These are phyloP conservation scores for Pythium rishiriense DNA, from an alignment of 352 stramenopile species.

Conservation along the genomic window DNA sequence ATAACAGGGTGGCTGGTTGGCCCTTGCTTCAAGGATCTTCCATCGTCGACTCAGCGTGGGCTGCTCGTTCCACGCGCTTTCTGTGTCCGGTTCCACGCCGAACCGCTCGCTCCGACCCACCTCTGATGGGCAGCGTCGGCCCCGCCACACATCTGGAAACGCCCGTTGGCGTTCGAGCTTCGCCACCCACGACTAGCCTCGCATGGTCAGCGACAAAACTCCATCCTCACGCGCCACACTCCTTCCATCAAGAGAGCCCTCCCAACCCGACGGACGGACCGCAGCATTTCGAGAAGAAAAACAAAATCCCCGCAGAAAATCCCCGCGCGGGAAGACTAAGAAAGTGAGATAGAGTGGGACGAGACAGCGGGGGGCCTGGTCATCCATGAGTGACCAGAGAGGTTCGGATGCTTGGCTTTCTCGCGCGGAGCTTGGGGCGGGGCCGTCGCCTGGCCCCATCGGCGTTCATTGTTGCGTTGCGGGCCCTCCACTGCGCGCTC, in stretches of 20 bases:
- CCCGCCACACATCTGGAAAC: no score
- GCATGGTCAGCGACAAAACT: no score
- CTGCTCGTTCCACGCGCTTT: neutral
- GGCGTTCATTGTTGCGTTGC: no score
- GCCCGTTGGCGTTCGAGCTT: no score
- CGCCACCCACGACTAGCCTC: no score
- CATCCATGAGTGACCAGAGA: neutral
- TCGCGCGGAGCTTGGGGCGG: neutral
- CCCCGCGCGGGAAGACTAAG: neutral
- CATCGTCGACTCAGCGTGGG: no score
- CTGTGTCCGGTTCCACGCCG: neutral
- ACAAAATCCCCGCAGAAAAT: no score
- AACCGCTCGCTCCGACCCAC: neutral
- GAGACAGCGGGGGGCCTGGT: neutral
- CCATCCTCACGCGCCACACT: neutral
- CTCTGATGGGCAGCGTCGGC: no score
- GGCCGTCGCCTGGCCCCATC: no score
- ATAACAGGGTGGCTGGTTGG: no score
- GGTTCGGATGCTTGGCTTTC: neutral
- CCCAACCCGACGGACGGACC: neutral
- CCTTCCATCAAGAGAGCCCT: neutral
- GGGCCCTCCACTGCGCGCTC: neutral
- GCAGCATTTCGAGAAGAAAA: no score
- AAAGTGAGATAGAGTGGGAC: conserved; percentile 2
- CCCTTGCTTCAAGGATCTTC: no score